phyloP scores from a whole-genome alignment of 2,329 filamentous ascomycete species.

The Fusarium decemcellulare region DNA sequence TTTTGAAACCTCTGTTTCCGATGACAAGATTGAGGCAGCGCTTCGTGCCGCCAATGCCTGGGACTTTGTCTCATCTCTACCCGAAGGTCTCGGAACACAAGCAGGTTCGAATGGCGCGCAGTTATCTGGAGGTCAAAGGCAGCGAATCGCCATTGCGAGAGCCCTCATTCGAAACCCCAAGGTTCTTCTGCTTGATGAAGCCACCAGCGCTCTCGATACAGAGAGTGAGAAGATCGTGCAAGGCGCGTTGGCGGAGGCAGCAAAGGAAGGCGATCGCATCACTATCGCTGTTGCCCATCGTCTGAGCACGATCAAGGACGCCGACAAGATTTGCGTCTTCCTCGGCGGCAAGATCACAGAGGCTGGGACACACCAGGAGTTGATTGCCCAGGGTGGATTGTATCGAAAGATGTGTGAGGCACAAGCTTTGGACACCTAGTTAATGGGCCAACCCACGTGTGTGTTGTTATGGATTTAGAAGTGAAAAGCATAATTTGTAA shows the following conservation, averaged over 20 bases:
- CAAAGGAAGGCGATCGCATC: conserved; percentile 75
- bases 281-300: conserved; percentile 82
- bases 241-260: conserved; percentile 79
- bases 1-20: conserved; percentile 23
- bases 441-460: background rate
- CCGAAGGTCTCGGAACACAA: conserved; percentile 67
- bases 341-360: conserved; percentile 70
- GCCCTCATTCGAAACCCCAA: conserved; percentile 62
- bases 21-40: conserved; percentile 58
- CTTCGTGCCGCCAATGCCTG: conserved; percentile 65
- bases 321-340: conserved; percentile 74
- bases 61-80: conserved; percentile 58
- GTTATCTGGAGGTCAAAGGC: conserved; percentile 77
- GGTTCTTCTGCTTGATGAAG: conserved; percentile 45
- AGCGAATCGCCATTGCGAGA: conserved; percentile 78
- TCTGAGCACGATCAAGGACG: conserved; percentile 88
- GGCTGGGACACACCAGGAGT: conserved; percentile 68
- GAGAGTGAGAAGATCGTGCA: conserved; percentile 69
- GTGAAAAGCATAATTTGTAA: conserved; percentile 24
- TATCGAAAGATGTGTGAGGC: conserved; percentile 66
- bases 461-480: background rate
- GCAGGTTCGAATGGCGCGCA: conserved; percentile 76
- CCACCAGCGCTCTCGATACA: conserved; percentile 47
- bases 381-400: conserved; percentile 61
- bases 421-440: conserved; percentile 51